A percentile compares a stretch with the other conserved stretches of the same genome.
Conservation (phyloP, 2,329 filamentous ascomycete species). For the Arachnomyces sp. region DNA sequence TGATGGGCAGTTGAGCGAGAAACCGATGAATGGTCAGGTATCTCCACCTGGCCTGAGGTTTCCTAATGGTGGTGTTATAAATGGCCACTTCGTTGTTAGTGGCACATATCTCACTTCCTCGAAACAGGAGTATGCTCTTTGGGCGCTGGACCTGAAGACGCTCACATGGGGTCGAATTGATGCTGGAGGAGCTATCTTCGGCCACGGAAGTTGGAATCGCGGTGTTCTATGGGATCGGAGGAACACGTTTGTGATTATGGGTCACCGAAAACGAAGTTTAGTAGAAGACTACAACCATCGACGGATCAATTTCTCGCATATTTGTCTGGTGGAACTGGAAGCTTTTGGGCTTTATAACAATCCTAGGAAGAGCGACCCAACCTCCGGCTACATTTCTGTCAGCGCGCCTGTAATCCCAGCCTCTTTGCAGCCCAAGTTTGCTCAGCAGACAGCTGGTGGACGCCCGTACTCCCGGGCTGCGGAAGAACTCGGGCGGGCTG, state of each 20-base stretch:
- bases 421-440: slow-evolving; percentile 42
- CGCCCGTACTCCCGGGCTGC: slow-evolving; percentile 67
- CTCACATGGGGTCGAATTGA: slow-evolving; percentile 94
- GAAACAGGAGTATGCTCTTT: slow-evolving; percentile 95
- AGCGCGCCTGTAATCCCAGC: slow-evolving; percentile 60
- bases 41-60: slow-evolving; percentile 90
- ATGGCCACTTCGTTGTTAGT: slow-evolving; percentile 93
- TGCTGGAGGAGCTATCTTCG: slow-evolving; percentile 87
- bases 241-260: slow-evolving; percentile 92
- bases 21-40: slow-evolving; percentile 71
- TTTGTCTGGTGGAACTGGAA: slow-evolving; percentile 94
- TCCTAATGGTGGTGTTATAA: slow-evolving; percentile 90
- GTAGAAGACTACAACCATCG: slow-evolving; percentile 98
- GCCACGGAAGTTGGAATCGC: slow-evolving; percentile 94
- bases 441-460: slow-evolving; percentile 59
- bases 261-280: slow-evolving; percentile 83
- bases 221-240: slow-evolving; percentile 87
- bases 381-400: slow-evolving; percentile 76
- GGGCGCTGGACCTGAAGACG: slow-evolving; percentile 82
- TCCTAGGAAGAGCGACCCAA: slow-evolving; percentile 66
- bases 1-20: slow-evolving; percentile 77
- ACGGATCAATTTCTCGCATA: slow-evolving; percentile 92
- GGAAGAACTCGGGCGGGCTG: slow-evolving; percentile 75
- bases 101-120: slow-evolving; percentile 96
- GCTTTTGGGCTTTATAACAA: slow-evolving; percentile 97